Evolutionary conservation across 2,329 filamentous ascomycete species (phyloP), one percentile per base, ranked within the genome.

Genomic region (Lachnellula willkommii): DNA sequence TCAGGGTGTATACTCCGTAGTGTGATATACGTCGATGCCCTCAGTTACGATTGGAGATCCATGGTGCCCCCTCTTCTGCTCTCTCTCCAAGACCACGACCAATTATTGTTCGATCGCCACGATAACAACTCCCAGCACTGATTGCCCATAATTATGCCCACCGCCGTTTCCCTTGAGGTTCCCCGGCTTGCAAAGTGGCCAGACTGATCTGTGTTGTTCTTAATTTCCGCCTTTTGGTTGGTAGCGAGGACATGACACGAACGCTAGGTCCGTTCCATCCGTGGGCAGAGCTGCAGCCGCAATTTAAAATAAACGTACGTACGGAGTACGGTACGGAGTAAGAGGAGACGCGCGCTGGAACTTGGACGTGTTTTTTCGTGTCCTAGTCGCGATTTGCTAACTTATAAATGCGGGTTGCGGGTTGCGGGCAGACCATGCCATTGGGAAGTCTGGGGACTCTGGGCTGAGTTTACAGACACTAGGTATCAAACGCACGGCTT

Each of bases 211-310:
- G 37, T 40, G 37, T 37, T 35, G 26, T 26, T 24, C 36, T 37
- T 53, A 48, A 53, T 53, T 39, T 53, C 51, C 51, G 51, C 51
- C 43, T 48, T 53, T 52, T 35, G 50, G 53, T 20, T 42, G 39
- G 17, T n/a, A 42, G 39, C 39, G 39, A 42, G 39, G 28, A 12
- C 28, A 32, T 9, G 28, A 32, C 28, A 32, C 28, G 28, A 32
- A 32, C 15, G 39, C 15, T 42, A 15, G 4, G 15, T 15, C 17
- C 15, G 15, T 20, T 20, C 15, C 39, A 42, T 42, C 39, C 15
- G 15, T n/a, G 15, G 15, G 15, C 15, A 42, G 17, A 20, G 9
- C 39, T 20, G 39, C 39, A 17, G 39, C 39, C 15, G 39, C 39
- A 42, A 32, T 32, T 4, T 12, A 12, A 32, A 32, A 20, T 20